Base-by-base conservation (phyloP, 495 filamentous ascomycete species). In the Aeminium ludgeri region DNA sequence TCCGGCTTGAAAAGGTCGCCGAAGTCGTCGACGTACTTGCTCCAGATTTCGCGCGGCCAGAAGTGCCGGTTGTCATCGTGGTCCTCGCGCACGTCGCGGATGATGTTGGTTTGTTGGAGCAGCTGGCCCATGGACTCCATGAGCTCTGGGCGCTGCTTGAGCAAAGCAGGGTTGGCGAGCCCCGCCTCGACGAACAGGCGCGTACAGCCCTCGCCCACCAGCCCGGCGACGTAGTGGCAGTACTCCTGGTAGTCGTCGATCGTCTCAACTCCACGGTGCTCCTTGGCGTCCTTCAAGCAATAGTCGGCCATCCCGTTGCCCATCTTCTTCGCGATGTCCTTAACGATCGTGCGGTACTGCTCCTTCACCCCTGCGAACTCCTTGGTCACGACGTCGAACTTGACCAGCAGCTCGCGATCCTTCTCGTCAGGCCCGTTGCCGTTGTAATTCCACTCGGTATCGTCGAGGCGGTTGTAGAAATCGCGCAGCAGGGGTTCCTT, bases 251-350 rank as follows among this genome's bases (percentile, higher is more conserved):
- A 97, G 43, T 95, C 85, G 42, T 75, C 65, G 44, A 87, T 63
- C 0, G 85, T 91, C 54, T 82, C 68, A 33, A 96, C 82, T 30
- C 81, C 82, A 38, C 82, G 72, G 41, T 63, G 59, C 50, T 86
- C 82, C 48, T 78, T 64, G 52, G 80, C 83, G 17, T 82, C 76
- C 53, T 91, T 89, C 32, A 78, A 67, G 44, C 72, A 78, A 57
- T 86, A 95, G 59, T 96, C 89, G 19, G 89, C 89, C 89, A 97
- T 97, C 44, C 89, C 89, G 51, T 95, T 82, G 49, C 86, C 87
- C 89, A 97, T 97, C 63, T 85, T 80, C 48, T 80, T 65, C 10
- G 85, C 81, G 57, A 96, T 95, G 51, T 97, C 91, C 65, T 80
- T 82, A 59, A 97, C 86, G 56, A 95, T 87, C 12, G 60, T 72